Conservation (phyloP, 192 early-diverging fungal species). For the Cetraspora pellucida region DNA sequence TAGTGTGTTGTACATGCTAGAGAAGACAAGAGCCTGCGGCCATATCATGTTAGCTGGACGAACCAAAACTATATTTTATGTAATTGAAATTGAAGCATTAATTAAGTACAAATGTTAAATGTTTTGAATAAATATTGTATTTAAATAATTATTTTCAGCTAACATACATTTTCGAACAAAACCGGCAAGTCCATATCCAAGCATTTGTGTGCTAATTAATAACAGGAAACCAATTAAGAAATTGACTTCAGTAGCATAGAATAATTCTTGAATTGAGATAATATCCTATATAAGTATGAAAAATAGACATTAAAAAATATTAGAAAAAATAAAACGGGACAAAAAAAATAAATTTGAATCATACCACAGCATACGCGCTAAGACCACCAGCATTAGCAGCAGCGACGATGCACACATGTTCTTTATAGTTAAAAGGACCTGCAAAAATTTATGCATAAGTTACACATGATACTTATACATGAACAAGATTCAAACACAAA, state of each 20-base stretch:
- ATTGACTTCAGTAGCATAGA: conserved; percentile 56
- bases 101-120: too few species aligned
- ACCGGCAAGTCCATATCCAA: conserved; percentile 71
- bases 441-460: too few species aligned
- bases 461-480: too few species aligned
- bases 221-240: conserved; percentile 56
- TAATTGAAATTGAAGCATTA: not conserved
- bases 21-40: conserved; percentile 72
- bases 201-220: conserved; percentile 58
- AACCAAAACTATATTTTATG: conserved; percentile 18
- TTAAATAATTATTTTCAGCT: too few species aligned
- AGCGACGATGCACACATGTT: too few species aligned
- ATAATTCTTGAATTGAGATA: conserved; percentile 56
- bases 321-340: too few species aligned
- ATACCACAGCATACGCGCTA: too few species aligned
- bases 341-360: too few species aligned
- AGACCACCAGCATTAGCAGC: too few species aligned
- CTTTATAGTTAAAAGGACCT: too few species aligned
- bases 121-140: not conserved
- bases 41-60: conserved; percentile 48
- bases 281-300: conserved; percentile 52
- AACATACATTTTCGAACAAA: conserved; percentile 47
- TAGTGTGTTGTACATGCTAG: conserved; percentile 51
- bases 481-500: too few species aligned
- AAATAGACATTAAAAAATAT: too few species aligned